These are phyloP conservation scores for Nemania diffusa DNA, from an alignment of 2,329 filamentous ascomycete species.

Conservation along the genomic window DNA sequence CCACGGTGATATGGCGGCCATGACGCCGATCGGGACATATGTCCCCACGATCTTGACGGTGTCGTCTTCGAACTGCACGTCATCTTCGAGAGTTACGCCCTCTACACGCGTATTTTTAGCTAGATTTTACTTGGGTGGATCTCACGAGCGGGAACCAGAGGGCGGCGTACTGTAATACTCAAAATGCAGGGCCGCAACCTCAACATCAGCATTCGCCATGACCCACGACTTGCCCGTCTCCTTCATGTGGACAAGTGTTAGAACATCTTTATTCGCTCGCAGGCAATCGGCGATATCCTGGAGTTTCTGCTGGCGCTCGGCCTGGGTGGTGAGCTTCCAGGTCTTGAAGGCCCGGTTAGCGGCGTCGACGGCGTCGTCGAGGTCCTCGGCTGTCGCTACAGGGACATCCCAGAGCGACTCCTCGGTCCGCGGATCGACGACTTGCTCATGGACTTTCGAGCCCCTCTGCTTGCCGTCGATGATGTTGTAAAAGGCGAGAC, in stretches of 20 bases:
- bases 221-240: conserved; percentile 63
- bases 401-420: conserved; percentile 59
- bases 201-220: conserved; percentile 54
- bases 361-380: conserved; percentile 56
- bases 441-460: conserved; percentile 50
- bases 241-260: conserved; percentile 57
- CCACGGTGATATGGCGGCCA: conserved; percentile 69
- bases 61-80: conserved; percentile 60
- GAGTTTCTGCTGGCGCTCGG: conserved; percentile 56
- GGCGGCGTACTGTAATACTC: conserved; percentile 50
- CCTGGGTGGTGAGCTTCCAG: conserved; percentile 58
- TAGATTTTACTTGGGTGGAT: neutral
- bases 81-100: conserved; percentile 55
- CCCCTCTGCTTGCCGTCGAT: conserved; percentile 55
- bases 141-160: neutral
- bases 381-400: conserved; percentile 54
- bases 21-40: conserved; percentile 60
- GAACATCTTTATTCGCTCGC: conserved; percentile 53
- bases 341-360: conserved; percentile 58
- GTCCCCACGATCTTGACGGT: conserved; percentile 54
- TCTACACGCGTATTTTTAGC: conserved; percentile 40
- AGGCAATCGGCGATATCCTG: conserved; percentile 55
- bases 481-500: conserved; percentile 55
- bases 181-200: conserved; percentile 52
- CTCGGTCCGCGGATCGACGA: conserved; percentile 58